Conservation (phyloP, 345 rosid genomes). For the Geranium rotundifolium region DNA sequence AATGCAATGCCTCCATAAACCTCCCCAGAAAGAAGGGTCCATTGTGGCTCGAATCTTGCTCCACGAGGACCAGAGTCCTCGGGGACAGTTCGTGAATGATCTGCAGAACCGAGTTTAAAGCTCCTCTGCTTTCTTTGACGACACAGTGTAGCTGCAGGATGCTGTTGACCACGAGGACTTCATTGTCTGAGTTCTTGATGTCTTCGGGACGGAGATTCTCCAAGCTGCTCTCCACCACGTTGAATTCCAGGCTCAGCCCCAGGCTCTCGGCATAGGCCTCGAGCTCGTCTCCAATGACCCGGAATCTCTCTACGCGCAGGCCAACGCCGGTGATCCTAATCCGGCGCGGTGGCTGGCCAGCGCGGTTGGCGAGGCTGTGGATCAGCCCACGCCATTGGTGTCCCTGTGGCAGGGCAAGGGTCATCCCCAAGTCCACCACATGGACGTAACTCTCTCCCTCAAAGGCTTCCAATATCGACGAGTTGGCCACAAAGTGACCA, state of each 20-base stretch:
- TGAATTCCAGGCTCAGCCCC: slow-evolving; percentile 33
- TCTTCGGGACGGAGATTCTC: slow-evolving; percentile 33
- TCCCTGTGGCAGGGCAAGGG: slow-evolving; percentile 44
- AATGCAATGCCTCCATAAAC: slow-evolving; percentile 59
- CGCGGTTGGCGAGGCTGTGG: slow-evolving; percentile 35
- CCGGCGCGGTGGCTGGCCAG: slow-evolving; percentile 25
- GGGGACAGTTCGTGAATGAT: slow-evolving; percentile 41
- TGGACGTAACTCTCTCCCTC: slow-evolving; percentile 66
- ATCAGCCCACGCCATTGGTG: slow-evolving; percentile 49
- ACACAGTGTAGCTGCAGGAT: slow-evolving; percentile 56
- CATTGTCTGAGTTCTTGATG: slow-evolving; percentile 28
- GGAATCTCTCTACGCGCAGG: slow-evolving; percentile 21
- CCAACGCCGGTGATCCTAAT: slow-evolving; percentile 45
- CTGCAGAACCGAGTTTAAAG: slow-evolving; percentile 40
- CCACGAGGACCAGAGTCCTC: slow-evolving; percentile 36
- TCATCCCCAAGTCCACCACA: slow-evolving; percentile 58
- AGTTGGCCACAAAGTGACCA: slow-evolving; percentile 49
- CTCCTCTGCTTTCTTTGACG: slow-evolving; percentile 59
- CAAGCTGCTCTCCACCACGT: slow-evolving; percentile 33
- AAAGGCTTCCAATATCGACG: slow-evolving; percentile 64
- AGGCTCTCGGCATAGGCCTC: slow-evolving; percentile 21
- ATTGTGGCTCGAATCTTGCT: slow-evolving; percentile 60
- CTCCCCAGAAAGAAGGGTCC: slow-evolving; percentile 58
- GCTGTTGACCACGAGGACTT: slow-evolving; percentile 43
- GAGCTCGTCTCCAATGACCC: slow-evolving; percentile 30